Evolutionary conservation across 2,329 filamentous ascomycete species (phyloP).

Genomic region (Teratosphaeria nubilosa): DNA sequence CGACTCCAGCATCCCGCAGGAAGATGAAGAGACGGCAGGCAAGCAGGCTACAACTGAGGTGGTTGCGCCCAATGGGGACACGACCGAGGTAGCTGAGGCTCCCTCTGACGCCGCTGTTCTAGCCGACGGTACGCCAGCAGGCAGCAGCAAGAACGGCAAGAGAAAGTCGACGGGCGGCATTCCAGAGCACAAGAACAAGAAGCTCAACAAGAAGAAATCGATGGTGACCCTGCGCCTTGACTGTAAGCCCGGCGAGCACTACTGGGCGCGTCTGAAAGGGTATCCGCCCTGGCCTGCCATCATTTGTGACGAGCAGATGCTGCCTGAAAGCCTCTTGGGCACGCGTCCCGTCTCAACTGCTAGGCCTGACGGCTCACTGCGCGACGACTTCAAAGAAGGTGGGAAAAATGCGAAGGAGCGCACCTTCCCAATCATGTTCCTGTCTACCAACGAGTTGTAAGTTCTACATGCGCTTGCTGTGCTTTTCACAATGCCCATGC

Average conservation of each 20-base stretch:
- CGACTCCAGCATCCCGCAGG: conserved; percentile 14
- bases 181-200: conserved; percentile 63
- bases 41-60: conserved; percentile 19
- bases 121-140: conserved; percentile 13
- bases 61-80: conserved; percentile 14
- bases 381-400: conserved; percentile 76
- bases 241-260: conserved; percentile 83
- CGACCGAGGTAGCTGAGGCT: conserved; percentile 13
- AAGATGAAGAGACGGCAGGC: conserved; percentile 18
- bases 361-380: conserved; percentile 73
- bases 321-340: conserved; percentile 66
- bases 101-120: conserved; percentile 11
- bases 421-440: conserved; percentile 90
- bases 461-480: conserved; percentile 31
- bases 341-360: conserved; percentile 75
- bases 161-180: conserved; percentile 54
- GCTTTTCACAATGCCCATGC: background rate
- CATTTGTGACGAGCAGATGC: conserved; percentile 88
- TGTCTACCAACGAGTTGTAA: conserved; percentile 94
- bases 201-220: conserved; percentile 77
- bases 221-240: conserved; percentile 58
- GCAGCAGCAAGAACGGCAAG: conserved; percentile 26
- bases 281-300: conserved; percentile 92
- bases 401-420: conserved; percentile 78
- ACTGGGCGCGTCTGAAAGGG: conserved; percentile 86